Base-by-base conservation (phyloP, 768 basidiomycete genomes). In the Scleroderma bovista region DNA sequence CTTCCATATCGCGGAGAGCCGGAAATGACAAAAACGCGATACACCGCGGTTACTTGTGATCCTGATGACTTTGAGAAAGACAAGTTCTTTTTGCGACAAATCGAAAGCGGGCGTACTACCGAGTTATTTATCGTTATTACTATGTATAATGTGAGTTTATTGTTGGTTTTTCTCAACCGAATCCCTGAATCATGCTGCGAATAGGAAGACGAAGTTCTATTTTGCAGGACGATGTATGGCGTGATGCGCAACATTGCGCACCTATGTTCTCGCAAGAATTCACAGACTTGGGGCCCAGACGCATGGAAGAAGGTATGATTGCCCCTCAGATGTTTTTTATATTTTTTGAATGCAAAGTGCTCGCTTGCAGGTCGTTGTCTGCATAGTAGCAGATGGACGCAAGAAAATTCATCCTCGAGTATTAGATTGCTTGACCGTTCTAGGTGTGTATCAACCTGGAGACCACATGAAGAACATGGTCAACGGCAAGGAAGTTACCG, bases 121-220 rank as follows among this genome's bases (percentile, higher is more conserved):
- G 94, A 97, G 61, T 65, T 97, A 48, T 88, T 95, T 71, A 87
- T 97, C 63, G 89, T 92, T 51, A 88, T 97, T 59, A 97, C 93
- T 20, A 93, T 96, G 92, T 96, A 86, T 64, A 96, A 96, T 65
- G 94, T 95, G 66, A 63, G 85, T 65, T 19, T 22, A 22, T 50
- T 59, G 55, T 20, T 44, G 29, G n/a, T n/a, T 51, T n/a, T 31
- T 40, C 4, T 13, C 23, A 6, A 6, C 26, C 50, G 46, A 29
- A 43, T 41, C 41, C 33, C 24, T 46, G 50, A 37, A 33, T 56
- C 51, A 19, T 22, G 11, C 37, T 44, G 33, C 57, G 26, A 29
- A 9, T 29, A 91, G 88, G 88, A 91, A 70, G 84, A 91, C 60
- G 94, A 98, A 58, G 73, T 92, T 9, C 72, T 96, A 10, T 94